Percentiles rank a stretch among this genome's conserved stretches.
Conservation (phyloP, 1,284 basidiomycete species). For the Cystobasidiaceae sp. region DNA sequence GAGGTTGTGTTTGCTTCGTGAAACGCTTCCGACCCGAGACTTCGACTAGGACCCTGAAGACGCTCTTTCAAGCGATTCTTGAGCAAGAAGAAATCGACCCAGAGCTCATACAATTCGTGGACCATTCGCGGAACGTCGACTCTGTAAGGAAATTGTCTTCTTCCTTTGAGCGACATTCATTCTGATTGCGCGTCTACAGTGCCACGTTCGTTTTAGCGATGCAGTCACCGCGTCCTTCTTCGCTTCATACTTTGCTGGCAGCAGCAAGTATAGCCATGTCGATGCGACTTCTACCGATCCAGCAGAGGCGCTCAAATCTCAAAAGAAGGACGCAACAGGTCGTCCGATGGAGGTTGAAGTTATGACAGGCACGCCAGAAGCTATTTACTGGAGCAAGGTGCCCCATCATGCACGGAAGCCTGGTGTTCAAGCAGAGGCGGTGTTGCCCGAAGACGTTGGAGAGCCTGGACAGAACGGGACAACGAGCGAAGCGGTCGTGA, state of each 20-base stretch:
- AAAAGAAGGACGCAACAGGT: constrained; percentile 19
- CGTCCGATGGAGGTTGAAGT: constrained; percentile 54
- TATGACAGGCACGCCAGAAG: constrained; percentile 59
- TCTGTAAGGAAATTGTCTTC: constrained; percentile 50
- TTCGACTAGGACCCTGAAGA: constrained; percentile 68
- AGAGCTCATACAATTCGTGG: constrained; percentile 60
- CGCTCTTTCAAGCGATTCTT: constrained; percentile 55
- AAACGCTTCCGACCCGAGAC: constrained; percentile 64
- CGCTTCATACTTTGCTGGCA: constrained; percentile 51
- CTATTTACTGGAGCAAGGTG: constrained; percentile 69
- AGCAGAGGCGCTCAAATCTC: not conserved
- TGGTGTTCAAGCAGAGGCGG: not conserved
- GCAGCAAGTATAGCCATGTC: constrained; percentile 52
- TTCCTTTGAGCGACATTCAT: not conserved
- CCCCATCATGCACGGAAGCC: constrained; percentile 62
- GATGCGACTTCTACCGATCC: constrained; percentile 50
- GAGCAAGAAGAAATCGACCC: constrained; percentile 40
- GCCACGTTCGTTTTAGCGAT: constrained; percentile 62
- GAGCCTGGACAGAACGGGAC: not conserved
- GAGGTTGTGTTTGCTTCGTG: constrained; percentile 61
- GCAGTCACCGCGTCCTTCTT: constrained; percentile 53
- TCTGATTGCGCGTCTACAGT: constrained; percentile 50
- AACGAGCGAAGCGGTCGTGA: not conserved
- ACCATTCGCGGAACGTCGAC: constrained; percentile 69
- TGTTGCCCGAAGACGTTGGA: not conserved